Evolutionary conservation across 1,284 basidiomycete species (phyloP).

Genomic region (Singerocomus inundabilis): DNA sequence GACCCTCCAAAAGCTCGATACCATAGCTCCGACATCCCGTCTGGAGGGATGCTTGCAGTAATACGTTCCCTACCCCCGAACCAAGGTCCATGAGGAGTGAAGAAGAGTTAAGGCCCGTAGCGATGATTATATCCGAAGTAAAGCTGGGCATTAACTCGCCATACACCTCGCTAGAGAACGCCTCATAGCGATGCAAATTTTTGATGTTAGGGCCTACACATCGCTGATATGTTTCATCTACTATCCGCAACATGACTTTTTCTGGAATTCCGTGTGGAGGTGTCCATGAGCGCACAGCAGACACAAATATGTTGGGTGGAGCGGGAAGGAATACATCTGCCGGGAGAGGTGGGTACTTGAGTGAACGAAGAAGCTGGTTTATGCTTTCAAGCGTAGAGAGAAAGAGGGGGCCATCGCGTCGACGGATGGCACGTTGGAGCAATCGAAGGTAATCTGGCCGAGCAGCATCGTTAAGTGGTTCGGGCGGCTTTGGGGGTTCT

Average conservation of each 20-base stretch:
- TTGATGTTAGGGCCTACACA: constrained; percentile 69
- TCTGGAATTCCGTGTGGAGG: constrained; percentile 46
- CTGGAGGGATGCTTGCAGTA: constrained; percentile 70
- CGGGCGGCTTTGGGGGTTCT: constrained; percentile 20
- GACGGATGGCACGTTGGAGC: constrained; percentile 62
- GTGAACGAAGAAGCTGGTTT: constrained; percentile 53
- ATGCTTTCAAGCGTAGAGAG: constrained; percentile 55
- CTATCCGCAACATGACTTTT: constrained; percentile 60
- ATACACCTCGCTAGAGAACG: constrained; percentile 74
- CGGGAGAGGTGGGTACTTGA: constrained; percentile 63
- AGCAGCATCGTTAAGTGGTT: background rate
- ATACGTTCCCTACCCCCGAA: constrained; percentile 77
- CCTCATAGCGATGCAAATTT: constrained; percentile 63
- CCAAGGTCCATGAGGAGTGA: constrained; percentile 76
- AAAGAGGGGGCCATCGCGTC: constrained; percentile 67
- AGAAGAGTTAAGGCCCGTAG: constrained; percentile 55
- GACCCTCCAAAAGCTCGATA: constrained; percentile 62
- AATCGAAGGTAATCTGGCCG: constrained; percentile 51
- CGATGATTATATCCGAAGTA: constrained; percentile 59
- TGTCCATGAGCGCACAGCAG: constrained; percentile 49
- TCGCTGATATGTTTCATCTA: constrained; percentile 79
- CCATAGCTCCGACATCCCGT: constrained; percentile 73
- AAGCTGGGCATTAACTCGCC: constrained; percentile 75
- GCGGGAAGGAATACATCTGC: constrained; percentile 44
- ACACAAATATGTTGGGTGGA: constrained; percentile 48